Percentiles rank a stretch among this genome's conserved stretches.
These are phyloP conservation scores for Aethionema arabicum DNA, from an alignment of 345 rosid genomes.

Conservation along the genomic window DNA sequence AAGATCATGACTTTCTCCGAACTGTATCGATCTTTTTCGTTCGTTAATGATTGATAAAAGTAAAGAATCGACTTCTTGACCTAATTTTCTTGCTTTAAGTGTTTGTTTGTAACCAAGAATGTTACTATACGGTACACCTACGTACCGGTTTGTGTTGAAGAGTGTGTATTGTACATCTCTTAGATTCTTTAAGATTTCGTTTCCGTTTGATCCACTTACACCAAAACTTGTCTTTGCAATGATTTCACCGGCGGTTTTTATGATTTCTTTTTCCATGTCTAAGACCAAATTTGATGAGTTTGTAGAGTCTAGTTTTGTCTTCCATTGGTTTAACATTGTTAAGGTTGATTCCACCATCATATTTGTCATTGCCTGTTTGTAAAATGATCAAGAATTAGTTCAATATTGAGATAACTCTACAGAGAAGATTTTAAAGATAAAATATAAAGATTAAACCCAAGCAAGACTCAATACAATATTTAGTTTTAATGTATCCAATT, in stretches of 20 bases:
- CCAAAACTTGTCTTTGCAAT: slow-evolving; percentile 93
- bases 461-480: too few relatives aligned
- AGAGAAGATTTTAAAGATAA: too few relatives aligned
- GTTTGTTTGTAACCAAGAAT: slow-evolving; percentile 51
- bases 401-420: too few relatives aligned
- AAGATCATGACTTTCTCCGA: slow-evolving; percentile 42
- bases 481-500: too few relatives aligned
- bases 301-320: slow-evolving; percentile 21
- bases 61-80: slow-evolving; percentile 67
- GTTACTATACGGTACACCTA: slow-evolving; percentile 79
- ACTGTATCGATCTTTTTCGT: slow-evolving; percentile 36
- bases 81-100: slow-evolving; percentile 54
- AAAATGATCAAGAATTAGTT: background rate
- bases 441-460: too few relatives aligned
- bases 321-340: slow-evolving; percentile 76
- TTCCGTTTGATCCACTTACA: slow-evolving; percentile 51
- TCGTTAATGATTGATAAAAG: slow-evolving; percentile 55
- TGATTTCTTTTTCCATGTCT: slow-evolving; percentile 73
- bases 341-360: slow-evolving; percentile 80
- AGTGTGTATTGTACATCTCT: slow-evolving; percentile 71
- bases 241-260: slow-evolving; percentile 72
- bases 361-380: slow-evolving; percentile 61
- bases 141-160: slow-evolving; percentile 72
- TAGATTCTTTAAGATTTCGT: slow-evolving; percentile 56
- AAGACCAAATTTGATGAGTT: slow-evolving; percentile 51